Conservation (phyloP, 2,329 filamentous ascomycete species). For the Byssothecium circinans region DNA sequence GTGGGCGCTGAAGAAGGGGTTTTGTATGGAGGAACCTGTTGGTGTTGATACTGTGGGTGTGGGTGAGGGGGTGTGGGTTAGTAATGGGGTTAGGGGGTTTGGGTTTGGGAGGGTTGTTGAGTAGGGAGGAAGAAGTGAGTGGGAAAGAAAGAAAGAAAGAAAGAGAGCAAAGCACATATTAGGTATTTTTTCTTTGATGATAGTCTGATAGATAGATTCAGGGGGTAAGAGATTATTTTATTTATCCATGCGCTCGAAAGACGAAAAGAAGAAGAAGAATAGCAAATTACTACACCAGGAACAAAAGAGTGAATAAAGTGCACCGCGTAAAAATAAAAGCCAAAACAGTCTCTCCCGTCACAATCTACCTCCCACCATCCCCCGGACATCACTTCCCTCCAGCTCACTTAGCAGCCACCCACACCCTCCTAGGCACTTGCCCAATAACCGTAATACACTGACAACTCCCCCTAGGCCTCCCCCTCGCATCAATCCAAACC, state of each 20-base stretch:
- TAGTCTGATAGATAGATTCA: too few relatives aligned
- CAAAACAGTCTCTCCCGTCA: too few relatives aligned
- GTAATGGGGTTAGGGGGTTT: constrained; percentile 85
- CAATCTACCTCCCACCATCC: too few relatives aligned
- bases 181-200: too few relatives aligned
- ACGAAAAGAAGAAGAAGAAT: too few relatives aligned
- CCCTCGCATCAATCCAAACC: constrained; percentile 1
- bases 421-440: neutral
- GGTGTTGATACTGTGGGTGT: constrained; percentile 61
- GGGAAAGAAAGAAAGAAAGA: neutral
- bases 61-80: constrained; percentile 83
- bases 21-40: constrained; percentile 69
- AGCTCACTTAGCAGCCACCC: neutral
- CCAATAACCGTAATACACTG: constrained; percentile 7
- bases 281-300: too few relatives aligned
- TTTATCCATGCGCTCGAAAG: too few relatives aligned
- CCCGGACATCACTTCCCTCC: too few relatives aligned
- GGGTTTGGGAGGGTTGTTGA: constrained; percentile 38
- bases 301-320: too few relatives aligned
- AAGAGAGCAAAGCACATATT: neutral
- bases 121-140: constrained; percentile 6
- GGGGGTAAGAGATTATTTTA: too few relatives aligned
- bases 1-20: constrained; percentile 72
- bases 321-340: too few relatives aligned
- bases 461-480: neutral